Evolutionary conservation across 2,329 filamentous ascomycete species (phyloP).

Genomic region (Penicillium carneum): DNA sequence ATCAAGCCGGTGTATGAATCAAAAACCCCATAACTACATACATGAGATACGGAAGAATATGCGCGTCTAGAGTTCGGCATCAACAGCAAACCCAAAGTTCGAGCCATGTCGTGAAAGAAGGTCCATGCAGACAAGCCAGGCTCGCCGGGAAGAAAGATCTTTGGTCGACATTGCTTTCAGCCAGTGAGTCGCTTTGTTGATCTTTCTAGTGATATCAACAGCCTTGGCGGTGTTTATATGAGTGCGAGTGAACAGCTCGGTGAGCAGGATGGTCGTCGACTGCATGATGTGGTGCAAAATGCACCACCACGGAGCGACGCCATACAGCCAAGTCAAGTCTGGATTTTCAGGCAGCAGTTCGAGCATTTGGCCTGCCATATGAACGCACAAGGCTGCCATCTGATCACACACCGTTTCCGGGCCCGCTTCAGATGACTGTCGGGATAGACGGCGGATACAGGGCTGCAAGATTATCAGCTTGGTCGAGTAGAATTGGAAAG

Average conservation of each 20-base stretch:
- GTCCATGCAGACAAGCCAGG: conserved; percentile 44
- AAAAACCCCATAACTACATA: background rate
- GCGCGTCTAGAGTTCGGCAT: background rate
- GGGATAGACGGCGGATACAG: conserved; percentile 50
- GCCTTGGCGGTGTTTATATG: conserved; percentile 43
- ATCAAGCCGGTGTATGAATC: background rate
- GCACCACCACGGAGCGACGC: conserved; percentile 51
- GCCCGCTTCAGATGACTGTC: conserved; percentile 37
- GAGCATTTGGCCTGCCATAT: conserved; percentile 45
- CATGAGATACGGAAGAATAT: background rate
- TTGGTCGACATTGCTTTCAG: conserved; percentile 46
- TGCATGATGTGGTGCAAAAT: conserved; percentile 54
- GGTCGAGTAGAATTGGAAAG: conserved; percentile 54
- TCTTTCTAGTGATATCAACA: conserved; percentile 35
- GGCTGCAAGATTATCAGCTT: conserved; percentile 54
- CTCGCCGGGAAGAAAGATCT: conserved; percentile 45
- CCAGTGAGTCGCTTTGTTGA: conserved; percentile 49
- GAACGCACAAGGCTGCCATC: conserved; percentile 49
- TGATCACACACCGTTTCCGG: conserved; percentile 42
- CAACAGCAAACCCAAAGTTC: conserved; percentile 23
- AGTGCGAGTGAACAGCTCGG: conserved; percentile 46
- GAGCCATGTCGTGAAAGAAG: conserved; percentile 35
- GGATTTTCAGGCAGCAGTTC: conserved; percentile 47
- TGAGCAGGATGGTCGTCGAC: conserved; percentile 49
- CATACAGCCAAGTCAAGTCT: conserved; percentile 42